Percentiles rank a stretch among this genome's conserved stretches.
These are phyloP conservation scores for Sonneratia caseolaris DNA, from an alignment of 345 rosid genomes.

Conservation along the genomic window DNA sequence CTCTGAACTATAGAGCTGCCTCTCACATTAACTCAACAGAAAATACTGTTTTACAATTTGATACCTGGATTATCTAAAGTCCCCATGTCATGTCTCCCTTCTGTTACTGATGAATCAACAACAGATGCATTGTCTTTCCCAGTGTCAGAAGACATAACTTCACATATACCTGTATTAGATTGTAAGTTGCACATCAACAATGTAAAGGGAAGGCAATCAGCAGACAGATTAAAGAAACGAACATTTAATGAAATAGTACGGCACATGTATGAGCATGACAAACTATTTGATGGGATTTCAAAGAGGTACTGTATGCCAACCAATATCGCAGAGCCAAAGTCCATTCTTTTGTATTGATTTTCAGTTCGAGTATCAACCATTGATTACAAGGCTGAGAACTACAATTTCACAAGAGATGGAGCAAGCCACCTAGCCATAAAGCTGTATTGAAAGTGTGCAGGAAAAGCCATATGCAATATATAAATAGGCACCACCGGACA, in stretches of 20 bases:
- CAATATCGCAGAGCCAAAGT: no score
- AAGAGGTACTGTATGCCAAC: background rate
- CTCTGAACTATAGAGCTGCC: background rate
- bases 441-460: background rate
- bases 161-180: conserved; percentile 13
- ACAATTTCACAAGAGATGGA: background rate
- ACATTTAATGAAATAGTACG: background rate
- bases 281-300: background rate
- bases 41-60: background rate
- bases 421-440: background rate
- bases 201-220: background rate
- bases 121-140: conserved; percentile 80
- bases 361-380: background rate
- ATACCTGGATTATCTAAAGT: conserved; percentile 72
- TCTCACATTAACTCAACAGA: background rate
- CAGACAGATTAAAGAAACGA: background rate
- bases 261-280: background rate
- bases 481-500: background rate
- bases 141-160: conserved; percentile 77
- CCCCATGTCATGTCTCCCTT: conserved; percentile 59
- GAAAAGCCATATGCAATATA: background rate
- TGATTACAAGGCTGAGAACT: background rate
- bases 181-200: background rate
- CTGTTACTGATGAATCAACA: conserved; percentile 80
- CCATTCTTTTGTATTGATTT: no score